phyloP scores from a whole-genome alignment of 257 asterid genomes.

The Lantana camara region DNA sequence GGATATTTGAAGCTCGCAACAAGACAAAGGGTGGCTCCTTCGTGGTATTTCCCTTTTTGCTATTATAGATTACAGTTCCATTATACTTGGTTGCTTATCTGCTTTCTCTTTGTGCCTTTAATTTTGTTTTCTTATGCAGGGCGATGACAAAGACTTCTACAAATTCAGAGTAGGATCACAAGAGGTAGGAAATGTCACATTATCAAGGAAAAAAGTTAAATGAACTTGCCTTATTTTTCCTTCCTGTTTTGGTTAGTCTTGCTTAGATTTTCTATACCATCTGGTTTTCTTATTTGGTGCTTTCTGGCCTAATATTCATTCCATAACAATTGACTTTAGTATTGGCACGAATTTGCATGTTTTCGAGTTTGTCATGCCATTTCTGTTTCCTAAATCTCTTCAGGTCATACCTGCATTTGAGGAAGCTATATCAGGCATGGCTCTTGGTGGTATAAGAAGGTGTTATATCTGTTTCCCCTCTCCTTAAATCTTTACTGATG shows the following conservation, averaged over 20 bases:
- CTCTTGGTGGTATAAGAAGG: constrained; percentile 94
- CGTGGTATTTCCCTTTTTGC: constrained; percentile 54
- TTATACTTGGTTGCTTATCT: constrained; percentile 16
- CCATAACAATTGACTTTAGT: constrained; percentile 9
- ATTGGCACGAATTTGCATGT: constrained; percentile 1
- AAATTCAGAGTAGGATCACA: constrained; percentile 85
- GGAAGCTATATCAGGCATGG: constrained; percentile 94
- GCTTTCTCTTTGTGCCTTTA: constrained; percentile 25
- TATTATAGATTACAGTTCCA: background rate
- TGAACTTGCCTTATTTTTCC: background rate
- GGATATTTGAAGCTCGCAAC: constrained; percentile 99
- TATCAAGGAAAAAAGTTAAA: background rate
- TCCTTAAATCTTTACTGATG: background rate
- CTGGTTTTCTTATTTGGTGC: background rate
- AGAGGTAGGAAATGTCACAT: constrained; percentile 53
- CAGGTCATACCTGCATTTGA: constrained; percentile 98
- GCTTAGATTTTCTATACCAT: background rate
- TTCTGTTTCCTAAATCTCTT: constrained; percentile 35
- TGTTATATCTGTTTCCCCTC: constrained; percentile 24
- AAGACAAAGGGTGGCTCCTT: constrained; percentile 98
- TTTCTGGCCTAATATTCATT: background rate
- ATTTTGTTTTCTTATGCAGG: constrained; percentile 54
- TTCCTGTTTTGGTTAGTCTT: constrained; percentile 4
- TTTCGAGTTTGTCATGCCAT: constrained; percentile 18
- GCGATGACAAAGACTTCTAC: constrained; percentile 89